Evolutionary conservation across 768 basidiomycete genomes (phyloP), one percentile per base, ranked within the genome.

Genomic region (Podaxis sp.): DNA sequence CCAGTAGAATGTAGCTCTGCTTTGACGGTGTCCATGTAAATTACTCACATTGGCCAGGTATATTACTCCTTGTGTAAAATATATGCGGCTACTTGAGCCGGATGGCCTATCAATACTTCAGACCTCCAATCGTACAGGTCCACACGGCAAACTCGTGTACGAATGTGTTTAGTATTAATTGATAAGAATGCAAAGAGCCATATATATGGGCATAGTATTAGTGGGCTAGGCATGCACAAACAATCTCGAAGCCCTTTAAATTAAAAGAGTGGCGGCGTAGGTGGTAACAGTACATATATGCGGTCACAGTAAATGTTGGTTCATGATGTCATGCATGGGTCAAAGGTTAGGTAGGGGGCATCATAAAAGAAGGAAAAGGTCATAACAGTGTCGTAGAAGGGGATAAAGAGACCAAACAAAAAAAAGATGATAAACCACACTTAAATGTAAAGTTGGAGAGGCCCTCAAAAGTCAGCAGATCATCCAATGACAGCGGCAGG

Each of bases 281-380:
- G 56, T 44, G 41, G 56, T 56, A 44, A 26, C 6, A 22, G 36
- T 38, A 56, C 57, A 58, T 49, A 49, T n/a, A 30, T 33, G 12
- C 57, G 33, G 6, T 48, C n/a, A 37, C 40, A 28, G n/a, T 10
- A 22, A 51, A 51, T 13, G 33, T 17, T 26, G 37, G 24, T 13
- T 51, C 22, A 15, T 50, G 26, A 28, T 60, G 37, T 28, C 36
- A 28, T 60, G 58, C 49, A 51, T 51, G 20, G 56, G 56, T 46
- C 26, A 30, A 46, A 46, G 26, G 24, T 30, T 57, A 24, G 24
- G 26, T n/a, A 44, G 17, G 3, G 20, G 26, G 15, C 33, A 10
- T 24, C n/a, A 12, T 38, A n/a, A 56, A 38, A 56, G 24, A 22
- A 24, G 36, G 36, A 20, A 55, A 4, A 10, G 20, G 15, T 41